phyloP scores from a whole-genome alignment of 2,329 filamentous ascomycete genomes.

The Scopulariopsis brevicaulis region DNA sequence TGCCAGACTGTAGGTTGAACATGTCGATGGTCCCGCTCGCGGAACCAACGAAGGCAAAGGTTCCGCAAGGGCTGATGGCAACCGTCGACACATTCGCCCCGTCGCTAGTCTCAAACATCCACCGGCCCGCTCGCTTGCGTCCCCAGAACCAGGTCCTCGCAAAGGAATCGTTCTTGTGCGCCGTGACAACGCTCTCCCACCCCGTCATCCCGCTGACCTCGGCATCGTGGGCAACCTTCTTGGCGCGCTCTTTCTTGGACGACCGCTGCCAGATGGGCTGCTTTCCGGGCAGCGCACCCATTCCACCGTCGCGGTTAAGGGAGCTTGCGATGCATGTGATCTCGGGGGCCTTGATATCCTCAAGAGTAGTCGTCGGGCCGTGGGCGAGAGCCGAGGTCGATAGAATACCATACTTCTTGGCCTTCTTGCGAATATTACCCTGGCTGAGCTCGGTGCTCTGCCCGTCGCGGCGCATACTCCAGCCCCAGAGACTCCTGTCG shows the following conservation, averaged over 20 bases:
- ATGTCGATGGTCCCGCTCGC: constrained; percentile 76
- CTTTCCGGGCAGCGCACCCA: constrained; percentile 70
- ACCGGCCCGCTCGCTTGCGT: constrained; percentile 80
- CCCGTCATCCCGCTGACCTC: constrained; percentile 70
- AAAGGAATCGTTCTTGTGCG: constrained; percentile 72
- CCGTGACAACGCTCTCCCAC: constrained; percentile 95
- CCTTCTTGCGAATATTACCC: constrained; percentile 76
- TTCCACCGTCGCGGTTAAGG: constrained; percentile 87
- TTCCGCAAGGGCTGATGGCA: constrained; percentile 82
- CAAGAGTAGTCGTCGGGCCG: constrained; percentile 52
- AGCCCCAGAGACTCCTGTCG: constrained; percentile 90
- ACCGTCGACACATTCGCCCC: constrained; percentile 75
- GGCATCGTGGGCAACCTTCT: constrained; percentile 34
- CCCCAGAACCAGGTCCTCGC: constrained; percentile 99
- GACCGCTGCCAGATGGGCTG: constrained; percentile 73
- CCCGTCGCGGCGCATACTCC: constrained; percentile 87
- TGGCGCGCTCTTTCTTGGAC: constrained; percentile 2
- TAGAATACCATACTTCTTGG: constrained; percentile 74
- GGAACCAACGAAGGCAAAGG: constrained; percentile 85
- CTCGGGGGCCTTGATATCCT: constrained; percentile 77
- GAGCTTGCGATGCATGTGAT: constrained; percentile 88
- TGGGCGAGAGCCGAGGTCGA: constrained; percentile 42
- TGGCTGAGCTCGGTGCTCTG: constrained; percentile 92
- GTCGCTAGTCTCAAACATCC: constrained; percentile 84
- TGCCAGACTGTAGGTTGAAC: constrained; percentile 92